A percentile compares a stretch with the other conserved stretches of the same genome.
phyloP scores from a whole-genome alignment of 805 yeast genomes.

The Danielia reshetovae region DNA sequence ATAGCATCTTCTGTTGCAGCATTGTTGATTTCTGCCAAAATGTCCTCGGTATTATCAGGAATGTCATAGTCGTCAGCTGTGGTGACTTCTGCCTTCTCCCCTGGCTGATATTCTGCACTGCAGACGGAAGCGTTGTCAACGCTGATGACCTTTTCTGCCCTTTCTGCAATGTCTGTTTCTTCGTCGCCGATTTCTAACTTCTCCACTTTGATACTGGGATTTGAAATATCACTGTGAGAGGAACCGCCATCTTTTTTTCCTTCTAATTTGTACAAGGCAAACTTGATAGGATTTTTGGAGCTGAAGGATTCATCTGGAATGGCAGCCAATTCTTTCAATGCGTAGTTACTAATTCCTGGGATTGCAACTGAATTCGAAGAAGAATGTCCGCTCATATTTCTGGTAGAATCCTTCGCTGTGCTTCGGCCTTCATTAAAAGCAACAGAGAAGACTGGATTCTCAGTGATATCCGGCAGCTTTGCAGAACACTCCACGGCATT shows the following conservation, averaged over 20 bases:
- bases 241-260: constrained; percentile 43
- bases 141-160: not conserved
- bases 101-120: constrained; percentile 2
- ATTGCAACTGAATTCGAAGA: constrained; percentile 45
- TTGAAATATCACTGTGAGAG: not conserved
- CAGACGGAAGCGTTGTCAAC: constrained; percentile 17
- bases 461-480: constrained; percentile 25
- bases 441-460: constrained; percentile 34
- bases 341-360: constrained; percentile 45
- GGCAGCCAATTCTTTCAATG: constrained; percentile 62
- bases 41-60: constrained; percentile 26
- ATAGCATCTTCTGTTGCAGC: constrained; percentile 37
- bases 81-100: constrained; percentile 1
- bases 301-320: constrained; percentile 73
- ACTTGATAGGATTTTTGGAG: constrained; percentile 65
- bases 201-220: not conserved
- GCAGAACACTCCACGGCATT: constrained; percentile 14
- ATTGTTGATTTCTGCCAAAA: constrained; percentile 36
- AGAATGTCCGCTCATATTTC: constrained; percentile 8
- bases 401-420: constrained; percentile 1
- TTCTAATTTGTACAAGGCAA: constrained; percentile 74
- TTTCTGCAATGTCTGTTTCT: constrained; percentile 2
- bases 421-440: constrained; percentile 13
- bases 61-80: not conserved
- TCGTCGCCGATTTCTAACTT: not conserved